Evolutionary conservation across 73 alveolate genomes (phyloP), one percentile per base, ranked within the genome.

Genomic region (Breviolum minutum): DNA sequence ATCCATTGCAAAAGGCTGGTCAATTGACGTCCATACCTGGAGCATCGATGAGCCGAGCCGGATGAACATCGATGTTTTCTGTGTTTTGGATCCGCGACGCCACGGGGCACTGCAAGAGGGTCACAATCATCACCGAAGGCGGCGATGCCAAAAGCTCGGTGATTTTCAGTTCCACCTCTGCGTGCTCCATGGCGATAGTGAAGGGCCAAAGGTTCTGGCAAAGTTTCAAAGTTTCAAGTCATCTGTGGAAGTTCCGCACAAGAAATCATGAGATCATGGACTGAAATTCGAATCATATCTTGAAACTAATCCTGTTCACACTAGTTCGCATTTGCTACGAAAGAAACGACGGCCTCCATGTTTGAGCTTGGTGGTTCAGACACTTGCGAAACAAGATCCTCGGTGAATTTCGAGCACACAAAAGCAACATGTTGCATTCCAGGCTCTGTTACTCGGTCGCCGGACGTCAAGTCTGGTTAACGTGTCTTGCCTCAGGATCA

Each of bases 121-220:
- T 80, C 54, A 83, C 73, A 11, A 54, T 60, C 70, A 54, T n/a
- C 24, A 83, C 73, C 74, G 92, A 83, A 9, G 70, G 48, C 24
- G 92, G 74, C 74, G 92, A 22, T 61, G 92, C 74, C 73, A 83
- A 54, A 54, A 83, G 32, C 74, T 83, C 92, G 17, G 92, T 83
- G 40, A 83, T 83, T 22, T 40, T 32, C 92, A 83, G n/a, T 73
- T 83, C 92, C 54, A 83, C 92, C 92, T 83, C 92, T 5, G 92
- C 92, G 26, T 83, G 92, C 74, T 83, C 92, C 92, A 83, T 61
- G 22, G 92, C 92, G 13, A 83, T 32, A n/a, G 73, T 14, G 73
- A 83, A 61, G 88, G 88, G 30, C 88, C 88, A 80, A 6, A 80
- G 68, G 29, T n/a, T 80, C 69, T 80, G 86, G 63, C 63, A 77